Base-by-base conservation (phyloP, 441 rosid species). In the Adansonia rubrostipa region DNA sequence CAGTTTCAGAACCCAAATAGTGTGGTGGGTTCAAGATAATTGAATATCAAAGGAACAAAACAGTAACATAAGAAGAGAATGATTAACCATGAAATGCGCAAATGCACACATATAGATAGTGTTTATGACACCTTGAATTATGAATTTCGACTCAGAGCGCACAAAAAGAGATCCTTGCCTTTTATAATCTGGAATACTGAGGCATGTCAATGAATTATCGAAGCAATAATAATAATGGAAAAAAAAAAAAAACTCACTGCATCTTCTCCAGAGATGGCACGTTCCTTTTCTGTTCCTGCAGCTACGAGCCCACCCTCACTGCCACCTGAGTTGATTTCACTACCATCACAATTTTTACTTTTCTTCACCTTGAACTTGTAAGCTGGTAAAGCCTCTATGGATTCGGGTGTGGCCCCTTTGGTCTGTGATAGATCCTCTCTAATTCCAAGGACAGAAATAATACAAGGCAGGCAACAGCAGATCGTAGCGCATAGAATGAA, bases 401-500 rank as follows among this genome's bases (percentile, higher is more conserved):
- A 90, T 89, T 95, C 99, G 44, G 91, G 48, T 13, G 97, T 92
- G 60, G 99, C 99, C 57, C 99, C 99, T 85, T 94, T 88, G 61
- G 98, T 87, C 80, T 92, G 96, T 45, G 95, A 81, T 56, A 91
- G 85, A 80, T 97, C 99, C 86, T 97, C 99, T 86, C 98, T 86
- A 77, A 89, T 89, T 51, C 98, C 99, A 70, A 96, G 94, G 64
- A 96, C 78, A 5, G 98, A 96, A 75, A 96, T 92, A 73, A 96
- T 91, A 80, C 98, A 93, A 8, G 98, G 99, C 84, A 96, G 82
- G 83, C 99, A 96, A 85, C 98, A 96, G 85, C 99, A 96, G 78
- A 96, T 89, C 22, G 98, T 94, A 56, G 98, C 96, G 80, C 99
- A 96, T 54, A 94, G 91, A 80, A 96, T 96, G 84, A 96, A 94